These are phyloP conservation scores for Wickerhamiella vanderwaltii DNA, from an alignment of 805 yeast species.

Conservation along the genomic window DNA sequence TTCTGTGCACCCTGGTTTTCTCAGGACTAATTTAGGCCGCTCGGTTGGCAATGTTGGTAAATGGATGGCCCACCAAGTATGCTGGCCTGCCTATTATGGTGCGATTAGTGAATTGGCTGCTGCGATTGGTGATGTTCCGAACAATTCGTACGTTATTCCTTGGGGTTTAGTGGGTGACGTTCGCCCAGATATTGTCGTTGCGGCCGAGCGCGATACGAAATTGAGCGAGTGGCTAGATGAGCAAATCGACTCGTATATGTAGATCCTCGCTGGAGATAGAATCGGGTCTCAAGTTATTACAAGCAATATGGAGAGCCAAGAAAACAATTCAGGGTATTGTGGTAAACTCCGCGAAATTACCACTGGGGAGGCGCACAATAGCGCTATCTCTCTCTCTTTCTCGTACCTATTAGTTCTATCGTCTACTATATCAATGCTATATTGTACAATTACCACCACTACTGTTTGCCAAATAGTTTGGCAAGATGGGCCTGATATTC, in stretches of 20 bases:
- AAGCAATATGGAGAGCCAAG: too few relatives aligned
- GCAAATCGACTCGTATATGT: neutral
- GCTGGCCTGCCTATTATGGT: constrained; percentile 28
- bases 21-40: constrained; percentile 30
- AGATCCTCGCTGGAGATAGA: too few relatives aligned
- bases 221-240: constrained; percentile 1
- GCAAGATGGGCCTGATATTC: too few relatives aligned
- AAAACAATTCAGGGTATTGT: too few relatives aligned
- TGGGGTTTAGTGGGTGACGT: constrained; percentile 33
- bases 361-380: too few relatives aligned
- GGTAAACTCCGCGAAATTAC: too few relatives aligned
- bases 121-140: constrained; percentile 24
- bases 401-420: too few relatives aligned
- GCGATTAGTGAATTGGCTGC: constrained; percentile 36
- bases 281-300: too few relatives aligned
- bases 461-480: too few relatives aligned
- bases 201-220: constrained; percentile 20
- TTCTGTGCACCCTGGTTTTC: constrained; percentile 34
- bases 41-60: constrained; percentile 10
- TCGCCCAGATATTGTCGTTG: constrained; percentile 30
- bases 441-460: too few relatives aligned
- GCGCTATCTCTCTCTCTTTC: too few relatives aligned
- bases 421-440: too few relatives aligned
- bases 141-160: constrained; percentile 30
- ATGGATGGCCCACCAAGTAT: neutral